Evolutionary conservation across 495 filamentous ascomycete genomes (phyloP).

Genomic region (Aspergillus steynii): DNA sequence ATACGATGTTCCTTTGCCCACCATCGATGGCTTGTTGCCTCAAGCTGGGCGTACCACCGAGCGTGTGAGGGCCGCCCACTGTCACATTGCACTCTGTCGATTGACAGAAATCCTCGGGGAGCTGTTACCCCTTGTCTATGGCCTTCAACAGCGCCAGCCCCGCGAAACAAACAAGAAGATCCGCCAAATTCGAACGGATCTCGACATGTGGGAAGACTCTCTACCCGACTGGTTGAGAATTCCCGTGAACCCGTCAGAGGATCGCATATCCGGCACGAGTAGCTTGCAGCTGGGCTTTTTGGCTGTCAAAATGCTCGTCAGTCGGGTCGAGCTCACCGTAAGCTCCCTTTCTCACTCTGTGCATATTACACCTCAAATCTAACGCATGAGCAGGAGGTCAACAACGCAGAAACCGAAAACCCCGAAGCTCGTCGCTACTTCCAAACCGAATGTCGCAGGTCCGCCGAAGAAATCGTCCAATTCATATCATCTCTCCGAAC

Average conservation of each 20-base stretch:
- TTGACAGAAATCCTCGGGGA: constrained; percentile 55
- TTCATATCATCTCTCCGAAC: constrained; percentile 48
- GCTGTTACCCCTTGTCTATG: constrained; percentile 52
- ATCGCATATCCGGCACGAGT: constrained; percentile 43
- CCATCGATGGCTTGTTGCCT: constrained; percentile 39
- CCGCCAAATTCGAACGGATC: constrained; percentile 43
- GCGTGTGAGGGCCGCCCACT: constrained; percentile 46
- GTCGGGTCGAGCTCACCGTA: constrained; percentile 52
- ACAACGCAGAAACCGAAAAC: constrained; percentile 44
- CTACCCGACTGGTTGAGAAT: constrained; percentile 44
- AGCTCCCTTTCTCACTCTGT: constrained; percentile 10
- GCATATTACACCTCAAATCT: not conserved
- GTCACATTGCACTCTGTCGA: constrained; percentile 52
- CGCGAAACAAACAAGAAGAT: constrained; percentile 45
- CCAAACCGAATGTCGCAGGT: constrained; percentile 49
- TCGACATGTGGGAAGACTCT: constrained; percentile 50
- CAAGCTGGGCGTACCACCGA: constrained; percentile 36
- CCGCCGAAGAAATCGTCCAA: constrained; percentile 54
- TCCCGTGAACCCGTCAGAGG: constrained; percentile 29
- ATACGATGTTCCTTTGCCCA: constrained; percentile 57
- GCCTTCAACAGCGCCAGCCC: constrained; percentile 39
- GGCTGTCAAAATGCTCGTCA: constrained; percentile 54
- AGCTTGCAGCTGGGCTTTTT: constrained; percentile 53
- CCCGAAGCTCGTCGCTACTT: constrained; percentile 49
- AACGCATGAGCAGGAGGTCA: constrained; percentile 37